Percentiles rank a stretch among this genome's conserved stretches.
Conservation (phyloP, 1,284 basidiomycete genomes). For the Apiotrichum veenhuisii region DNA sequence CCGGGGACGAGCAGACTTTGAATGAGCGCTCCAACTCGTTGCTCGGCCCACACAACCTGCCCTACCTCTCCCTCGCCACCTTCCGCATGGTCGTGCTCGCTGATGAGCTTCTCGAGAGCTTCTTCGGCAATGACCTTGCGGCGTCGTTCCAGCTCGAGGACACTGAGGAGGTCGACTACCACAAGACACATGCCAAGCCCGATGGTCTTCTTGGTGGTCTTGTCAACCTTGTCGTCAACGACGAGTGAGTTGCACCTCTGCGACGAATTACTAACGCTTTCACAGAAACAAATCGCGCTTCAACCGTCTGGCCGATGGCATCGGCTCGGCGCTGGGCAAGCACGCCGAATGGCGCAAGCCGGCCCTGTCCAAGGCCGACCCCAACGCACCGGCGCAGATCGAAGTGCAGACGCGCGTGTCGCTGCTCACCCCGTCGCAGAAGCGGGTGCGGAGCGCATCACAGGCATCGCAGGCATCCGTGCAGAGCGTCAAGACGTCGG, state of each 20-base stretch:
- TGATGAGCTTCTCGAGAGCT: conserved; percentile 88
- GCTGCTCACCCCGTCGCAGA: conserved; percentile 57
- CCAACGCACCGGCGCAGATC: conserved; percentile 53
- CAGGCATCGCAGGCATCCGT: conserved; percentile 36
- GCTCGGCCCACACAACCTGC: conserved; percentile 60
- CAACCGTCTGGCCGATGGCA: conserved; percentile 72
- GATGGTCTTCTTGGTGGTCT: conserved; percentile 71
- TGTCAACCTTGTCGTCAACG: conserved; percentile 80
- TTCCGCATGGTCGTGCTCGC: conserved; percentile 97
- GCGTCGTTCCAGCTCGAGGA: conserved; percentile 78
- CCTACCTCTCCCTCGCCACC: conserved; percentile 70
- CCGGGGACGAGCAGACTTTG: conserved; percentile 46
- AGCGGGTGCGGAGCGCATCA: conserved; percentile 31
- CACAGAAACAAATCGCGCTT: conserved; percentile 46
- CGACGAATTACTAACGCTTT: conserved; percentile 4
- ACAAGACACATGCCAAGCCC: conserved; percentile 53
- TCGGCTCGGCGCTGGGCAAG: conserved; percentile 87
- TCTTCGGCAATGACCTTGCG: conserved; percentile 86
- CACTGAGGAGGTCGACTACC: conserved; percentile 56
- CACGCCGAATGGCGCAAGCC: conserved; percentile 62
- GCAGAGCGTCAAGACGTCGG: conserved; percentile 41
- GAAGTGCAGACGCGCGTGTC: conserved; percentile 86
- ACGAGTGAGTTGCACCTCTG: conserved; percentile 53
- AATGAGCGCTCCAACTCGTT: conserved; percentile 51
- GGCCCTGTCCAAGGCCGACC: conserved; percentile 75